Evolutionary conservation across 441 rosid species (phyloP).

Genomic region (Eruca vesicaria): DNA sequence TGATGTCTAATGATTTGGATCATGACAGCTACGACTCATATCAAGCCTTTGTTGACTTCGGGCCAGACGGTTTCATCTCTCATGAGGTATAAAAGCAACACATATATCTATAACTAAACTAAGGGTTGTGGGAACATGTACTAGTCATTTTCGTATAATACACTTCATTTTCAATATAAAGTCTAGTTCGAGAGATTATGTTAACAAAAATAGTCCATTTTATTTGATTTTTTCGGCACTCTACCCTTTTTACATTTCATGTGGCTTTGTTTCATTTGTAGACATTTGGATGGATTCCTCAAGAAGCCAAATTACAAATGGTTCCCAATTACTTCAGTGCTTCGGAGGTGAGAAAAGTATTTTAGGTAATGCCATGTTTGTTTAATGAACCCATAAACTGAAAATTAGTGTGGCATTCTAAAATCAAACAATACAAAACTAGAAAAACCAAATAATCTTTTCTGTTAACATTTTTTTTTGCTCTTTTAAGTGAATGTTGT

Average conservation of each 20-base stretch:
- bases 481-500: background rate
- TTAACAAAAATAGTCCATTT: background rate
- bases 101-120: background rate
- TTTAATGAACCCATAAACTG: constrained; percentile 6
- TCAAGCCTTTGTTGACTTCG: constrained; percentile 76
- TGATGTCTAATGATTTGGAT: constrained; percentile 18
- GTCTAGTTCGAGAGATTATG: background rate
- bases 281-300: constrained; percentile 92
- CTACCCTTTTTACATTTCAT: constrained; percentile 1
- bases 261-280: constrained; percentile 40
- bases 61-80: constrained; percentile 82
- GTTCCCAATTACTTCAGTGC: constrained; percentile 81
- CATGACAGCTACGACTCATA: constrained; percentile 82
- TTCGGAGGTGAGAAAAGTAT: constrained; percentile 64
- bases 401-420: background rate
- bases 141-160: background rate
- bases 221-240: background rate
- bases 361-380: constrained; percentile 9
- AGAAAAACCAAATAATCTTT: background rate
- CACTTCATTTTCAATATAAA: background rate
- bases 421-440: constrained; percentile 6
- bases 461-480: background rate
- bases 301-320: constrained; percentile 94
- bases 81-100: constrained; percentile 82
- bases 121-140: background rate